These are phyloP conservation scores for Amborella trichopoda DNA, from an alignment of 164 flowering plant species.

Conservation along the genomic window DNA sequence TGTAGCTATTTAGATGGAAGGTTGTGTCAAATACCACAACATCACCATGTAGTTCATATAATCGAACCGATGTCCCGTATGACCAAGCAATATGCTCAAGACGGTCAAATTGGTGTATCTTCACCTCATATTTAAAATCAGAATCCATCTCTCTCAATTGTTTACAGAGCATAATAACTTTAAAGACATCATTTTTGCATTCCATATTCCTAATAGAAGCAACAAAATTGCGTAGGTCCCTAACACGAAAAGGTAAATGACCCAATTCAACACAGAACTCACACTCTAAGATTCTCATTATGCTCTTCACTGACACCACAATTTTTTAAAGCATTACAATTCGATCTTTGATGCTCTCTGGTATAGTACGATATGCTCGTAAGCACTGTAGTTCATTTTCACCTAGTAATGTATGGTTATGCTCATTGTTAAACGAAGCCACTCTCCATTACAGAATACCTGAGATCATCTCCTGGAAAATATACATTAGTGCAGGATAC, in stretches of 20 bases:
- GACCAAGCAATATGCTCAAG: conserved; percentile 85
- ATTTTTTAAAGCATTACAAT: conserved; percentile 88
- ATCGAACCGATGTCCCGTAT: no score
- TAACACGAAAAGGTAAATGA: conserved; percentile 83
- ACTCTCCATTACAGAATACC: no score
- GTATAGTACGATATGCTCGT: conserved; percentile 87
- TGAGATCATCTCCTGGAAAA: no score
- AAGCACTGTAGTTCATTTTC: conserved; percentile 91
- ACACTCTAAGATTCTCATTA: conserved; percentile 92
- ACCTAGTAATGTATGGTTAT: conserved; percentile 79
- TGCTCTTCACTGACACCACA: conserved; percentile 89
- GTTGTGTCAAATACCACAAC: conserved; percentile 91
- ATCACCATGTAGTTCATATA: conserved; percentile 82
- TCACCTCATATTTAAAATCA: conserved; percentile 57
- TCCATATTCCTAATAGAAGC: conserved; percentile 62
- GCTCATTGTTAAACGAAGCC: conserved; percentile 81
- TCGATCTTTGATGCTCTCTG: conserved; percentile 65
- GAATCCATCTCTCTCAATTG: conserved; percentile 73
- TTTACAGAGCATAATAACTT: conserved; percentile 77
- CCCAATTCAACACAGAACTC: conserved; percentile 94
- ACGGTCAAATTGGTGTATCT: conserved; percentile 46
- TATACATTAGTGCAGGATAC: no score
- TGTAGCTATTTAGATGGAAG: conserved; percentile 76
- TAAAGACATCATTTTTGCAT: conserved; percentile 69
- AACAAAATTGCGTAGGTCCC: conserved; percentile 83